Evolutionary conservation across 129 eudicot genomes (phyloP), one percentile per base, ranked within the genome.

Genomic region (Saposhnikovia divaricata): DNA sequence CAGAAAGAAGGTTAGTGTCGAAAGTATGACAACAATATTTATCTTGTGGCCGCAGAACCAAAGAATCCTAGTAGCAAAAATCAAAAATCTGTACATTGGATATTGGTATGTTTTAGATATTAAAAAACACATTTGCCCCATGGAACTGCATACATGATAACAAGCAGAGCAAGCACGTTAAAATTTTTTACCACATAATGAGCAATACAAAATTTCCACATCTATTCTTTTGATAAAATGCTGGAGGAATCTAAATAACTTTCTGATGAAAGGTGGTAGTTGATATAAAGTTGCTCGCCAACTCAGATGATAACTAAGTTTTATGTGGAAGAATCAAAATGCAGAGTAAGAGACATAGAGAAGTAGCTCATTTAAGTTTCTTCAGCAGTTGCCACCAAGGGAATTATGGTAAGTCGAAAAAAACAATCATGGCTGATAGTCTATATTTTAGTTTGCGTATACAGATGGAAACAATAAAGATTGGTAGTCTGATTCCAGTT

Each of bases 111-210:
- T n/a, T n/a, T n/a, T n/a, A n/a, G n/a, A n/a, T n/a, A n/a, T n/a
- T n/a, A n/a, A n/a, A n/a, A n/a, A n/a, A n/a, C n/a, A n/a, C n/a
- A n/a, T n/a, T n/a, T n/a, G n/a, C n/a, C n/a, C n/a, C n/a, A n/a
- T n/a, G n/a, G n/a, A n/a, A n/a, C n/a, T n/a, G n/a, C n/a, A 18
- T 73, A 43, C 38, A 18, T 73, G 53, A 57, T n/a, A 65, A 78
- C 11, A 65, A 28, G n/a, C 8, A 25, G 34, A 42, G 50, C 72
- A 57, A 14, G n/a, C 53, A 43, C 51, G 44, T 42, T 63, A 14
- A 77, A 39, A 11, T 31, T 57, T 39, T 66, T 21, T 23, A 6
- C n/a, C 31, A 59, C 4, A 57, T 0, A 21, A 57, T 28, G 8
- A 21, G 65, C 65, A 57, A 57, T 21, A 23, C 65, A 6, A 57